These are phyloP conservation scores for Phylloporus sp. DNA, from an alignment of 768 basidiomycete genomes.

Conservation along the genomic window DNA sequence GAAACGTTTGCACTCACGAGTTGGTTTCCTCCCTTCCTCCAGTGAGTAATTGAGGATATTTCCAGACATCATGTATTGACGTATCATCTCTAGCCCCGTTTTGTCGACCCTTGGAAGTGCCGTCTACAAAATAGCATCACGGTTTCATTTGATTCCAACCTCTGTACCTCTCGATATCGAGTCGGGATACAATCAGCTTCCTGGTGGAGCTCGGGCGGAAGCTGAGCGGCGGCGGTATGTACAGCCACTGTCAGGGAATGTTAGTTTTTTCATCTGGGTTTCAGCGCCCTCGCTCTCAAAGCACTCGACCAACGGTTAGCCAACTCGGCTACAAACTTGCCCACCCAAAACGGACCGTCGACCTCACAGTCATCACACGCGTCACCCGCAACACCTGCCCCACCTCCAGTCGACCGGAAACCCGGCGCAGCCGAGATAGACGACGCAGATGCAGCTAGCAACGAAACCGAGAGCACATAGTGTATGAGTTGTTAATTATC, in stretches of 20 bases:
- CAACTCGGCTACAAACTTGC: conserved; percentile 37
- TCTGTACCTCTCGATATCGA: conserved; percentile 58
- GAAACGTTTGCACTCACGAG: conserved; percentile 93
- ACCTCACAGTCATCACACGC: conserved; percentile 26
- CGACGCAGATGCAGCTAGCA: conserved; percentile 11
- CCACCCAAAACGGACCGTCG: conserved; percentile 29
- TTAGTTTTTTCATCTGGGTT: conserved; percentile 8
- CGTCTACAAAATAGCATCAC: conserved; percentile 61
- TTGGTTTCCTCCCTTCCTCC: conserved; percentile 95
- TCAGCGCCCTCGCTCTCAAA: conserved; percentile 91
- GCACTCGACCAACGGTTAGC: conserved; percentile 93
- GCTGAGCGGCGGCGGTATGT: conserved; percentile 89
- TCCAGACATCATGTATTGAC: conserved; percentile 1
- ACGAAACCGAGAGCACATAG: conserved; percentile 23
- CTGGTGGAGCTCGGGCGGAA: conserved; percentile 89
- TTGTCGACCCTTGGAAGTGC: conserved; percentile 62
- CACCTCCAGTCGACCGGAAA: conserved; percentile 32
- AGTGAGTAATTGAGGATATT: conserved; percentile 53
- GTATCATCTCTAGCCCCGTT: conserved; percentile 49
- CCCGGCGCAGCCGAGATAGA: conserved; percentile 19
- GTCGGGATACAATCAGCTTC: conserved; percentile 68
- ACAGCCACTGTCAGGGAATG: background rate
- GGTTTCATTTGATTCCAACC: conserved; percentile 70
- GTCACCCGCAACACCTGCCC: conserved; percentile 27
- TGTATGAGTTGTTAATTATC: conserved; percentile 10